Percentiles rank a stretch among this genome's conserved stretches.
phyloP scores from a whole-genome alignment of 768 basidiomycete species.

The Suillus lakei region DNA sequence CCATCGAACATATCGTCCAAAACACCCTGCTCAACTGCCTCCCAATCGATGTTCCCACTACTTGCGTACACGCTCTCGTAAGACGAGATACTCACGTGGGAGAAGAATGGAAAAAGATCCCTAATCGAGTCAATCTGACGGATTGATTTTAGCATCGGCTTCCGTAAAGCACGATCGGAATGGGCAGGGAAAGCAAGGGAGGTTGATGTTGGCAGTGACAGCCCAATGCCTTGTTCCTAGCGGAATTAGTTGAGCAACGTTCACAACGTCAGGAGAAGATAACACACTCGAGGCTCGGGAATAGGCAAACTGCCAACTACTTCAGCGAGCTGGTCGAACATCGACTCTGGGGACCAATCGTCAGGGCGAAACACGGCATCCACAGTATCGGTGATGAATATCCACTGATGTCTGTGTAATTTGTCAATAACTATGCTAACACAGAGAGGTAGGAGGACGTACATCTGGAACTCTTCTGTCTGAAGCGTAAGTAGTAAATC shows the following conservation, averaged over 20 bases:
- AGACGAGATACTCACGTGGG: conserved; percentile 82
- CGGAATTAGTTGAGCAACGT: not conserved
- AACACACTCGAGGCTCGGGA: conserved; percentile 37
- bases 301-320: conserved; percentile 72
- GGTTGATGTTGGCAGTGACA: conserved; percentile 22
- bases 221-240: conserved; percentile 32
- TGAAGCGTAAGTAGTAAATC: conserved; percentile 93
- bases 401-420: conserved; percentile 86
- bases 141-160: conserved; percentile 70
- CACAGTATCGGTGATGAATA: conserved; percentile 96
- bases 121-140: conserved; percentile 83
- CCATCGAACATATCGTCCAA: conserved; percentile 92
- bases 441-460: conserved; percentile 17
- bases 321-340: conserved; percentile 91
- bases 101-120: conserved; percentile 90
- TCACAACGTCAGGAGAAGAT: not conserved
- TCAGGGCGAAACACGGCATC: conserved; percentile 92
- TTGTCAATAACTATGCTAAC: conserved; percentile 11
- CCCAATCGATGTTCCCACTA: conserved; percentile 86
- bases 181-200: conserved; percentile 31
- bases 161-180: conserved; percentile 60
- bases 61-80: conserved; percentile 92
- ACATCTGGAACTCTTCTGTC: conserved; percentile 99
- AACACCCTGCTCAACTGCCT: conserved; percentile 80
- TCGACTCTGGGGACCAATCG: conserved; percentile 80